Conservation (phyloP, 2,329 filamentous ascomycete genomes). For the Cephalotrichum gorgonifer region DNA sequence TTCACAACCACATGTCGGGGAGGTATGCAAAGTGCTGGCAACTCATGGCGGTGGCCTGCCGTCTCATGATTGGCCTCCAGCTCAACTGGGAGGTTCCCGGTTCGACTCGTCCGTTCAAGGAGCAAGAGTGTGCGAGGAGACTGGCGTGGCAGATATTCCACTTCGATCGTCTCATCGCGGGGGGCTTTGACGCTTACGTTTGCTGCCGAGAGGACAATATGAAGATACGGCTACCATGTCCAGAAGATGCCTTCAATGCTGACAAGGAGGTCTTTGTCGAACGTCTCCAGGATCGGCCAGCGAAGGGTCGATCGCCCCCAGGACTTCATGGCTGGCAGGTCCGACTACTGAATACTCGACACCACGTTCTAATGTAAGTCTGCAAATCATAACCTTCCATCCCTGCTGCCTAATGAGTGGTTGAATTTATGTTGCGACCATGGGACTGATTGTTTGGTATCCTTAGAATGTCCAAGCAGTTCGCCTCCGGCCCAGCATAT, state of each 20-base stretch:
- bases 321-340: conserved; percentile 23
- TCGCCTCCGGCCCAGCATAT: conserved; percentile 7
- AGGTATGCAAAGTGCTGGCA: conserved; percentile 29
- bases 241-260: conserved; percentile 21
- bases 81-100: conserved; percentile 25
- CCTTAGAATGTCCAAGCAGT: conserved; percentile 10
- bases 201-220: conserved; percentile 24
- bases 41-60: conserved; percentile 23
- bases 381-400: background rate
- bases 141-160: conserved; percentile 27
- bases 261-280: conserved; percentile 19
- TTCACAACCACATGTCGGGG: conserved; percentile 24
- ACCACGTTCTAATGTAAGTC: conserved; percentile 25
- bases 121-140: conserved; percentile 24
- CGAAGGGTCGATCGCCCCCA: conserved; percentile 12
- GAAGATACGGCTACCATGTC: conserved; percentile 25
- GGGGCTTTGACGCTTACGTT: conserved; percentile 29
- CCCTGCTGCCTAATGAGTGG: too few relatives aligned
- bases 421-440: too few relatives aligned
- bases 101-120: conserved; percentile 18
- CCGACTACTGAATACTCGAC: conserved; percentile 23
- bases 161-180: conserved; percentile 25
- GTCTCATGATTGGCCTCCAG: conserved; percentile 26
- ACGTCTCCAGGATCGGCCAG: conserved; percentile 18
- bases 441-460: too few relatives aligned